Conservation (phyloP, 2,329 filamentous ascomycete genomes). For the Penicillium italicum region DNA sequence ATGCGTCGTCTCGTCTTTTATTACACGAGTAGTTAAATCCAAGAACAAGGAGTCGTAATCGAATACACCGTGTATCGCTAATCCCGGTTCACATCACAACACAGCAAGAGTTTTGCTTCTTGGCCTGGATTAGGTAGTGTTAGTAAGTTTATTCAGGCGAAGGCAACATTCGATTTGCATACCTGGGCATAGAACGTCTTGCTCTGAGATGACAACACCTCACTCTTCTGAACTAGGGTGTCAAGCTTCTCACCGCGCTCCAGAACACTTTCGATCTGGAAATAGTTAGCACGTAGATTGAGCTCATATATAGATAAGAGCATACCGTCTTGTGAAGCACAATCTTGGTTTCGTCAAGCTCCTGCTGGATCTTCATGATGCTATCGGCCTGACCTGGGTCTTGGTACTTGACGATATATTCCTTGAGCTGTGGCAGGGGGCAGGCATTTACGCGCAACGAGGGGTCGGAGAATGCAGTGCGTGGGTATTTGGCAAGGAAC, state of each 20-base stretch:
- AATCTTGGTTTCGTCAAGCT: constrained; percentile 96
- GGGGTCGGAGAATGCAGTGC: constrained; percentile 60
- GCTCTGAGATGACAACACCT: constrained; percentile 82
- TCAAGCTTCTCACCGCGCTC: constrained; percentile 97
- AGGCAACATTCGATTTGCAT: not conserved
- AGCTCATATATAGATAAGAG: not conserved
- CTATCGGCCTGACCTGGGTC: constrained; percentile 85
- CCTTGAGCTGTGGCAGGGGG: constrained; percentile 69
- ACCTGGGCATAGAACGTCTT: constrained; percentile 94
- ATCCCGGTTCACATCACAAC: constrained; percentile 55
- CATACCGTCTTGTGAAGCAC: constrained; percentile 90
- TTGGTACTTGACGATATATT: constrained; percentile 76
- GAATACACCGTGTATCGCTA: not conserved
- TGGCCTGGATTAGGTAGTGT: constrained; percentile 51
- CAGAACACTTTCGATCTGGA: constrained; percentile 46
- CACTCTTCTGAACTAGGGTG: constrained; percentile 86
- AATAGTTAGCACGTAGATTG: constrained; percentile 40
- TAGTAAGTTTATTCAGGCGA: not conserved
- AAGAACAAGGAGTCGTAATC: constrained; percentile 3
- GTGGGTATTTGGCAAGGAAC: constrained; percentile 73
- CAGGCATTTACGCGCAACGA: constrained; percentile 49
- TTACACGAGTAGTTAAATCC: constrained; percentile 15
- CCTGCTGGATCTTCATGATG: constrained; percentile 92
- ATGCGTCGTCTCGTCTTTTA: constrained; percentile 12
- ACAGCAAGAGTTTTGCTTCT: constrained; percentile 78